These are phyloP conservation scores for Hymenoscyphus infarciens DNA, from an alignment of 2,329 filamentous ascomycete species.

Conservation along the genomic window DNA sequence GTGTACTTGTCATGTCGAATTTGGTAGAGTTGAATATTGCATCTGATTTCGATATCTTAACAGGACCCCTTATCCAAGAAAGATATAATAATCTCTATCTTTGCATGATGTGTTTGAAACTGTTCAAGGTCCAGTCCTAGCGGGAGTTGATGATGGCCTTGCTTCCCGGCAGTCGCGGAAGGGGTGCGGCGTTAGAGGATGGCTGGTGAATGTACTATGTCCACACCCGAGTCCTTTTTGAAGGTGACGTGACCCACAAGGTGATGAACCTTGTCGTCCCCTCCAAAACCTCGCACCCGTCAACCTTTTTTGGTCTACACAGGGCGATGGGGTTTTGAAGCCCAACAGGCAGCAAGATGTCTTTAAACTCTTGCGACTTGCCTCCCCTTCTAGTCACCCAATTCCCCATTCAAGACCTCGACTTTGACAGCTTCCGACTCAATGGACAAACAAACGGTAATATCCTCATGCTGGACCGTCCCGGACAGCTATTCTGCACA, in stretches of 20 bases:
- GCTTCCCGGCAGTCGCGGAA: neutral
- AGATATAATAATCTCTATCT: neutral
- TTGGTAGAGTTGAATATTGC: constrained; percentile 10
- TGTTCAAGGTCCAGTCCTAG: neutral
- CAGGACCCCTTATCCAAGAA: neutral
- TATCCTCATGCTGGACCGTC: neutral
- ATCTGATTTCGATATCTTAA: constrained; percentile 13
- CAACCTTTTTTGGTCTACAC: neutral
- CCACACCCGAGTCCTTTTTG: neutral
- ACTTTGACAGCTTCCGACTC: neutral
- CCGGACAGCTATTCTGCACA: neutral
- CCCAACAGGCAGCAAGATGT: neutral
- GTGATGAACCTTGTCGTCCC: neutral
- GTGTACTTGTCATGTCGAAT: constrained; percentile 35
- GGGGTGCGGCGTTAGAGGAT: neutral
- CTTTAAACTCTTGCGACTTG: neutral
- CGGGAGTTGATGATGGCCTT: neutral
- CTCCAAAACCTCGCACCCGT: neutral
- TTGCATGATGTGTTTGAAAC: neutral
- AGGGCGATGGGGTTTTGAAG: neutral
- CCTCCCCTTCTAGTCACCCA: neutral
- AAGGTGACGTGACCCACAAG: neutral
- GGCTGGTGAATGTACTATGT: neutral
- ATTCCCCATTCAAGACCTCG: neutral
- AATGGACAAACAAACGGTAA: neutral